A percentile compares a stretch with the other conserved stretches of the same genome.
Conservation (phyloP, 2,329 filamentous ascomycete genomes). For the Pseudophaeomoniella oleicola region DNA sequence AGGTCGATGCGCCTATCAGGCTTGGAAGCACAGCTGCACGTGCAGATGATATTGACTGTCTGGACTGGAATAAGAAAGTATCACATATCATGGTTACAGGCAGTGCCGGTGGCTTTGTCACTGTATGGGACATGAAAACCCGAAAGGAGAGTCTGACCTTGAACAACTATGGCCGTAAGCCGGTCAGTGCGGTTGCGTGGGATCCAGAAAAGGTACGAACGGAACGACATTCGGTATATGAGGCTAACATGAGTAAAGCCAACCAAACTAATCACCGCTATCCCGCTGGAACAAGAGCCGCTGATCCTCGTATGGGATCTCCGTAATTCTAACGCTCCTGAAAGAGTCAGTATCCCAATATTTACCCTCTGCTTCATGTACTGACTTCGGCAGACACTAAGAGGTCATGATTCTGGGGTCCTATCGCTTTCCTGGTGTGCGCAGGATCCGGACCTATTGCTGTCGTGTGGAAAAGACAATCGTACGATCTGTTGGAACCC, state of each 20-base stretch:
- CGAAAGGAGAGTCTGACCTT: slow-evolving; percentile 95
- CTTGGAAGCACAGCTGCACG: slow-evolving; percentile 77
- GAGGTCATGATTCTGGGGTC: slow-evolving; percentile 88
- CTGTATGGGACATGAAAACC: slow-evolving; percentile 95
- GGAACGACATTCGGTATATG: slow-evolving; percentile 2
- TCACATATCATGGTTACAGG: slow-evolving; percentile 92
- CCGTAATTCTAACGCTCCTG: slow-evolving; percentile 88
- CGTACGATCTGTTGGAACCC: slow-evolving; percentile 93
- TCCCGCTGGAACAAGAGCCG: slow-evolving; percentile 74
- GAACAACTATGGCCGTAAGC: slow-evolving; percentile 77
- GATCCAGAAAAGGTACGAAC: slow-evolving; percentile 63
- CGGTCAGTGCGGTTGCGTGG: slow-evolving; percentile 92
- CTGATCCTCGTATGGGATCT: slow-evolving; percentile 89
- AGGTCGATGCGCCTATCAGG: slow-evolving; percentile 74
- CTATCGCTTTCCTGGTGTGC: slow-evolving; percentile 90
- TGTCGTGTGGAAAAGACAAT: slow-evolving; percentile 95
- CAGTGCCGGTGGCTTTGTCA: slow-evolving; percentile 84
- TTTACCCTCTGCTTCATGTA: slow-evolving; percentile 1
- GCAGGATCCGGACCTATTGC: slow-evolving; percentile 74
- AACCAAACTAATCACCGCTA: slow-evolving; percentile 86
- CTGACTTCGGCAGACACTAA: slow-evolving; percentile 45
- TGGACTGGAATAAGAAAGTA: slow-evolving; percentile 98
- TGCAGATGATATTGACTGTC: slow-evolving; percentile 86
- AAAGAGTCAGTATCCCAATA: slow-evolving; percentile 31
- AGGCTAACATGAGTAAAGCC: slow-evolving; percentile 29